Evolutionary conservation across 1,284 basidiomycete species (phyloP).

Genomic region (Austroboletus sp.): DNA sequence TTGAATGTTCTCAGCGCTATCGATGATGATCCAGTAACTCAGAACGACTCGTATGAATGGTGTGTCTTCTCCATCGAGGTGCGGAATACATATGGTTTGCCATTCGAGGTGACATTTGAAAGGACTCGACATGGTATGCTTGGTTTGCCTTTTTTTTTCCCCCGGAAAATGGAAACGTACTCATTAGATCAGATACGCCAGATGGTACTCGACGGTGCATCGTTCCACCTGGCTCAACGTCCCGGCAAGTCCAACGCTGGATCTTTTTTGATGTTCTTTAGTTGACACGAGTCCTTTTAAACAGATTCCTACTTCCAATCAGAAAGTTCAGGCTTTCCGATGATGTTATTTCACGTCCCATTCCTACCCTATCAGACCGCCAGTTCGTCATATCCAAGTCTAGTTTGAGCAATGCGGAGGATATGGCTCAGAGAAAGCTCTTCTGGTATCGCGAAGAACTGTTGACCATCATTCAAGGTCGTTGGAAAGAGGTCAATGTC

Average conservation of each 20-base stretch:
- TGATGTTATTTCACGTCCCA: conserved; percentile 54
- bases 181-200: conserved; percentile 34
- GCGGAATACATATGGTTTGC: conserved; percentile 79
- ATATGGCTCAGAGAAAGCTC: conserved; percentile 60
- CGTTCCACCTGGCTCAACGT: conserved; percentile 79
- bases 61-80: conserved; percentile 85
- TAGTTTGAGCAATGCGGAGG: conserved; percentile 53
- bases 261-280: conserved; percentile 1
- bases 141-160: neutral
- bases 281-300: conserved; percentile 6
- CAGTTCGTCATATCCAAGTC: conserved; percentile 87
- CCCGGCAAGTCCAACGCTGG: conserved; percentile 46
- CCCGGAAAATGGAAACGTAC: neutral
- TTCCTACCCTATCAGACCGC: conserved; percentile 80
- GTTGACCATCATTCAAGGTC: conserved; percentile 58
- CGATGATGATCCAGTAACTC: conserved; percentile 10
- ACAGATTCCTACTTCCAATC: conserved; percentile 74
- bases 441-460: conserved; percentile 94
- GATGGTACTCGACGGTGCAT: conserved; percentile 47
- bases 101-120: conserved; percentile 80
- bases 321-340: conserved; percentile 59
- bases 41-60: conserved; percentile 56
- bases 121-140: conserved; percentile 54
- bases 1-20: conserved; percentile 40
- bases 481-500: conserved; percentile 72